Evolutionary conservation across 2,329 filamentous ascomycete species (phyloP).

Genomic region (Hirsutella rhossiliensis): DNA sequence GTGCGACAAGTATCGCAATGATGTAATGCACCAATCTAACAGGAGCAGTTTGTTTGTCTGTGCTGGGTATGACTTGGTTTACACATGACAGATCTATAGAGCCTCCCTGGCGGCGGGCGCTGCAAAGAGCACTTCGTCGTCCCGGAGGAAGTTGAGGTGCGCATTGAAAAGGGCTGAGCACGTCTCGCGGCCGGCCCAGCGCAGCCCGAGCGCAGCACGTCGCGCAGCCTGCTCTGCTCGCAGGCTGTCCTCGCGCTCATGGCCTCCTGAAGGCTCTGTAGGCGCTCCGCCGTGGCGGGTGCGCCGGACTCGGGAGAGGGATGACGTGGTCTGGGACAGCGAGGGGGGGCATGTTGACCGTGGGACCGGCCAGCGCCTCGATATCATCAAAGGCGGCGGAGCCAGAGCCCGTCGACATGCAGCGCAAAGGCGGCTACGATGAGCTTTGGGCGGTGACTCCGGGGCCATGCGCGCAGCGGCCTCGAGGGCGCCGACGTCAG

Average conservation of each 20-base stretch:
- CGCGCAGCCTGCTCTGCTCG: conserved; percentile 3
- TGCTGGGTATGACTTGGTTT: too few relatives aligned
- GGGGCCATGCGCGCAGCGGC: conserved; percentile 1
- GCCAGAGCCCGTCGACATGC: neutral
- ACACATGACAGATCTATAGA: neutral
- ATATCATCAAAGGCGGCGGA: neutral
- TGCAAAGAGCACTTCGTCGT: conserved; percentile 1
- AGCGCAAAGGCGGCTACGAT: conserved; percentile 3
- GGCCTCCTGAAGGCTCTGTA: neutral
- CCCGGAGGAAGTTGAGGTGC: conserved; percentile 2
- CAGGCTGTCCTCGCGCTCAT: neutral
- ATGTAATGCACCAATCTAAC: conserved; percentile 36
- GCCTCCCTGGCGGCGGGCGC: neutral
- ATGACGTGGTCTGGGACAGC: neutral
- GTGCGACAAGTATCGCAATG: conserved; percentile 39
- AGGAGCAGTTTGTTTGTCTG: too few relatives aligned
- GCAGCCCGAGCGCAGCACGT: conserved; percentile 1
- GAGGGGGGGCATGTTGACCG: neutral
- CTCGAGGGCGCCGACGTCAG: conserved; percentile 1
- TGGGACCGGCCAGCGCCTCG: neutral
- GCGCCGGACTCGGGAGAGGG: neutral
- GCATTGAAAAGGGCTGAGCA: conserved; percentile 1
- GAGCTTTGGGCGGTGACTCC: conserved; percentile 2
- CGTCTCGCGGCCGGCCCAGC: neutral
- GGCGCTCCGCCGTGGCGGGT: neutral